Percentiles rank a stretch among this genome's conserved stretches.
These are phyloP conservation scores for Saturnispora dispora DNA, from an alignment of 805 yeast genomes.

Conservation along the genomic window DNA sequence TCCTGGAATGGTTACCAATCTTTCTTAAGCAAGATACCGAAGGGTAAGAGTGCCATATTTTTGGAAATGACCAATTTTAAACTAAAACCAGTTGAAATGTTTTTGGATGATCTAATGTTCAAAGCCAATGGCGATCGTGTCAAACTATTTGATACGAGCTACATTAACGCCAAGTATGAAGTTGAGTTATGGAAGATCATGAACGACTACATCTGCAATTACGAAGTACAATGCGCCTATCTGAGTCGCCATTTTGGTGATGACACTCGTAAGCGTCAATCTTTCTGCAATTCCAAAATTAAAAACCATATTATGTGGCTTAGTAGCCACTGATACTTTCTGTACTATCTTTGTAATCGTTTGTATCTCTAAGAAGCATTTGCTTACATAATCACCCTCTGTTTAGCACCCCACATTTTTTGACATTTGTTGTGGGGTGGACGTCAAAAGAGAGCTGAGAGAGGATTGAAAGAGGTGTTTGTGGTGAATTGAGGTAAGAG, in stretches of 20 bases:
- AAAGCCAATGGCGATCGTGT: constrained; percentile 28
- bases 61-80: constrained; percentile 28
- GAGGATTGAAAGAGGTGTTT: not conserved
- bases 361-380: not conserved
- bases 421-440: not conserved
- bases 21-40: constrained; percentile 18
- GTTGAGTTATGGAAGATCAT: constrained; percentile 24
- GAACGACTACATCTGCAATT: constrained; percentile 27
- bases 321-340: not conserved
- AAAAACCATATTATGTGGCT: constrained; percentile 26
- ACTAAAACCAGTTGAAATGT: constrained; percentile 25
- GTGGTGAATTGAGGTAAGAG: not conserved
- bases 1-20: constrained; percentile 14
- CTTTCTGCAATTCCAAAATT: constrained; percentile 21
- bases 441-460: not conserved
- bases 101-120: constrained; percentile 20
- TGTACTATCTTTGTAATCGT: not conserved
- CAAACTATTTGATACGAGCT: constrained; percentile 19
- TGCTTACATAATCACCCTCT: not conserved
- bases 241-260: constrained; percentile 20
- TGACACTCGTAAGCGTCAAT: constrained; percentile 12
- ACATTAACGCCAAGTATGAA: constrained; percentile 18
- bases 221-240: constrained; percentile 21
- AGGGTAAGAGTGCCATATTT: constrained; percentile 22
- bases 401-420: not conserved